Base-by-base conservation (phyloP, 352 stramenopile genomes). In the Globisporangium nodosum region DNA sequence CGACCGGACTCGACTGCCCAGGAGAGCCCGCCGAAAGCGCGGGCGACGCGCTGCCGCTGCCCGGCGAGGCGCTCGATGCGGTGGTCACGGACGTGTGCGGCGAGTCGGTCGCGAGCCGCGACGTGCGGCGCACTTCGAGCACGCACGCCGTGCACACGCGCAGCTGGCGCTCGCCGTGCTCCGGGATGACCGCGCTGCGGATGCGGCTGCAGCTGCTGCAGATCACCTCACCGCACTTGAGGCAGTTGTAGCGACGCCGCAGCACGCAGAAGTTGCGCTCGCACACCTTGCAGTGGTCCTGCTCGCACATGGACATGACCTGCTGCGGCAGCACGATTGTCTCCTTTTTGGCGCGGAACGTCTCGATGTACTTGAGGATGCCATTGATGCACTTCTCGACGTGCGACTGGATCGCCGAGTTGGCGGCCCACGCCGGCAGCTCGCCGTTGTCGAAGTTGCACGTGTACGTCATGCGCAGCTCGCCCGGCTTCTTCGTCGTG, bases 401-500 rank as follows among this genome's bases (percentile, higher is more conserved):
- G 56, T 94, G 85, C 16, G 85, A 90, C 65, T 92, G 85, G 56
- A 94, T 92, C 30, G 80, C 81, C 52, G 78, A 88, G 71, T 90
- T 92, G 16, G 82, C 85, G 5, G 84, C 80, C 81, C 81, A 92
- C n/a, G 81, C 80, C 3, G 84, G 81, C 3, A 94, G 64, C 54
- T 94, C 81, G 21, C 81, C 81, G 52, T 92, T 90, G 69, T 90
- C 81, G 60, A 94, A 88, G 65, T 88, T 91, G 72, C 85, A 92
- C 50, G 82, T 91, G 69, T 94, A 94, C 21, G 82, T 92, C 75
- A 94, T 81, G 43, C 80, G 81, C 27, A 94, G 69, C 64, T 94
- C 82, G n/a, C 76, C 81, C 2, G 65, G 56, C 20, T 85, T 76
- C 61, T 88, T 89, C 49, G 85, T 94, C 50, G 81, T 90, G 68